phyloP scores from a whole-genome alignment of 345 rosid species.

The Excoecaria agallocha region DNA sequence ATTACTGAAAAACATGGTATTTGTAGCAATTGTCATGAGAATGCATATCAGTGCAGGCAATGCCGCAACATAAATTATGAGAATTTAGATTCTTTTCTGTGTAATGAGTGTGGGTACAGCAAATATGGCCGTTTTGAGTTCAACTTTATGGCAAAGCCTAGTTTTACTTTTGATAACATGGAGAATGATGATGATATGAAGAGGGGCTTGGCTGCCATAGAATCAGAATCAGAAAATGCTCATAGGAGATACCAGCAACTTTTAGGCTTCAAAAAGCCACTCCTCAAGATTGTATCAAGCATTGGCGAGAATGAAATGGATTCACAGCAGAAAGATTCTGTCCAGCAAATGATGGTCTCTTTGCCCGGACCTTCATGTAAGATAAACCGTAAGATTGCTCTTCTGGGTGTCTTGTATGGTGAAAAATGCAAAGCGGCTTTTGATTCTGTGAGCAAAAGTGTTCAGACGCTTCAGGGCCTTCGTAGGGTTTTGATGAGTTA shows the following conservation, averaged over 20 bases:
- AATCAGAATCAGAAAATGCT: constrained; percentile 98
- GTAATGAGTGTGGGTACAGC: constrained; percentile 99
- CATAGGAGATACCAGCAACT: constrained; percentile 99
- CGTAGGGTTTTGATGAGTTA: constrained; percentile 94
- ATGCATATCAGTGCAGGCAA: constrained; percentile 99
- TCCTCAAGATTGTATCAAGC: constrained; percentile 94
- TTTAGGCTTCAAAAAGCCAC: constrained; percentile 96
- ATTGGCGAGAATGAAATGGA: constrained; percentile 99
- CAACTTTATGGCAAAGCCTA: constrained; percentile 98
- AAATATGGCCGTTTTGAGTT: constrained; percentile 98
- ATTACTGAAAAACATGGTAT: constrained; percentile 97
- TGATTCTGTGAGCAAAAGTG: constrained; percentile 99
- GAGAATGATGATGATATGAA: constrained; percentile 99
- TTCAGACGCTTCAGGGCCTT: constrained; percentile 96
- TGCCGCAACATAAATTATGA: constrained; percentile 98
- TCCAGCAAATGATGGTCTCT: constrained; percentile 99
- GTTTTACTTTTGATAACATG: constrained; percentile 95
- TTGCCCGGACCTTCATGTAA: constrained; percentile 97
- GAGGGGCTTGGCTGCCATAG: constrained; percentile 95
- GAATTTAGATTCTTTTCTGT: constrained; percentile 92
- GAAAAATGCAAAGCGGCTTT: constrained; percentile 99
- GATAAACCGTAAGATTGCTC: constrained; percentile 95
- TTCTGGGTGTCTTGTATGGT: constrained; percentile 96
- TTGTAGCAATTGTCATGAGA: constrained; percentile 96
- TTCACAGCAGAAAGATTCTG: constrained; percentile 96